A percentile compares a stretch with the other conserved stretches of the same genome.
phyloP scores from a whole-genome alignment of 2,329 filamentous ascomycete genomes.

The Cordyceps cicadae region DNA sequence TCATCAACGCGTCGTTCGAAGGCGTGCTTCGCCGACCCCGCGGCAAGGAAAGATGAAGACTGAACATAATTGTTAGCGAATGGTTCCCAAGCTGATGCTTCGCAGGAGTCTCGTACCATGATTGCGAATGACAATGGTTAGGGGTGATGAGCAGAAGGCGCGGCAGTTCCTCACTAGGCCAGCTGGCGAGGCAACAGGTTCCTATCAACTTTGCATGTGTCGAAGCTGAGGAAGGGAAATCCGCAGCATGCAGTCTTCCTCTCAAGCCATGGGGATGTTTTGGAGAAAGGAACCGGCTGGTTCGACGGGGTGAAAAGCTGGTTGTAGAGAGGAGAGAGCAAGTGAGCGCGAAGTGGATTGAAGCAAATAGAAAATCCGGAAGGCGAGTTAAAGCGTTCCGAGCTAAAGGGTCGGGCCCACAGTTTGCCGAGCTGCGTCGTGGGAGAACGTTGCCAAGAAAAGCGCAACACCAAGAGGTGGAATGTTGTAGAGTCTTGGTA shows the following conservation, averaged over 20 bases:
- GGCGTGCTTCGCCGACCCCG: constrained; percentile 60
- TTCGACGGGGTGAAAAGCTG: constrained; percentile 8
- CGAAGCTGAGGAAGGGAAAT: not conserved
- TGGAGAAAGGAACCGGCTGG: not conserved
- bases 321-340: not conserved
- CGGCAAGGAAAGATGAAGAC: constrained; percentile 65
- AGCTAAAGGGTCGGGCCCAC: constrained; percentile 2
- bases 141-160: not conserved
- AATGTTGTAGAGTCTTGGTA: not conserved
- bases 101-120: not conserved
- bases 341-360: constrained; percentile 1
- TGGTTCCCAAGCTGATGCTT: not conserved
- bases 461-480: not conserved
- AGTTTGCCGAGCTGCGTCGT: not conserved
- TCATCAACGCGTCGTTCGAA: constrained; percentile 80
- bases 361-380: constrained; percentile 11
- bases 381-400: constrained; percentile 11
- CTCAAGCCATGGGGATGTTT: not conserved
- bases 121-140: not conserved
- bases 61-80: constrained; percentile 23
- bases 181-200: constrained; percentile 7
- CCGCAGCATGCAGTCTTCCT: constrained; percentile 1
- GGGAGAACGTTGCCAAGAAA: not conserved
- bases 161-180: constrained; percentile 6
- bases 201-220: constrained; percentile 5